phyloP scores from a whole-genome alignment of 352 stramenopile genomes.

The Globisporangium abappressorium region DNA sequence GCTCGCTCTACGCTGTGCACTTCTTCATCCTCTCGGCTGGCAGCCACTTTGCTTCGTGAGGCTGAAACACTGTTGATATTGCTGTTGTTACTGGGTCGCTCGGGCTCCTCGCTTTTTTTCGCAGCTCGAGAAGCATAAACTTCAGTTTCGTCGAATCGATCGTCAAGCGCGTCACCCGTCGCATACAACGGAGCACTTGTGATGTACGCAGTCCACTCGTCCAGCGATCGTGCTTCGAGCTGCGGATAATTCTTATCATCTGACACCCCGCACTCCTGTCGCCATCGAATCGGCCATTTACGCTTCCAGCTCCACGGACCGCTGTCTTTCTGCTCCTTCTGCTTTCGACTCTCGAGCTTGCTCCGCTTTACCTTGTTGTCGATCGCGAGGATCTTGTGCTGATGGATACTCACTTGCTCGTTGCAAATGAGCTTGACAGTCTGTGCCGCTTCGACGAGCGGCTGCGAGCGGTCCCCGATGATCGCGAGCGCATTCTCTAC shows the following conservation, averaged over 20 bases:
- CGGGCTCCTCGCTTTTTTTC: slow-evolving; percentile 7
- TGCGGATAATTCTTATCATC: slow-evolving; percentile 60
- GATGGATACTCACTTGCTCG: slow-evolving; percentile 73
- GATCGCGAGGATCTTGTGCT: slow-evolving; percentile 54
- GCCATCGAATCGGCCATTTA: slow-evolving; percentile 69
- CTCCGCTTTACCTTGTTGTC: slow-evolving; percentile 60
- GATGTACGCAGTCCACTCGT: slow-evolving; percentile 79
- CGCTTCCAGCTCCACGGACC: slow-evolving; percentile 30
- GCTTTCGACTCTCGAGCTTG: slow-evolving; percentile 33
- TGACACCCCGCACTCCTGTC: slow-evolving; percentile 70
- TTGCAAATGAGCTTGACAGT: slow-evolving; percentile 74
- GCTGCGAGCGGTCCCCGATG: slow-evolving; percentile 52
- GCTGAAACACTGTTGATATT: not conserved
- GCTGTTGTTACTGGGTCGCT: not conserved
- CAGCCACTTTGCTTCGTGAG: slow-evolving; percentile 10
- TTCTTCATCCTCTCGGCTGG: not conserved
- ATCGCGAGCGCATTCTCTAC: slow-evolving; percentile 61
- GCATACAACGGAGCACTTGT: slow-evolving; percentile 64
- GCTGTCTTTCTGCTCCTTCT: slow-evolving; percentile 33
- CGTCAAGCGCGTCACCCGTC: slow-evolving; percentile 53
- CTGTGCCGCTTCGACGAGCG: slow-evolving; percentile 62
- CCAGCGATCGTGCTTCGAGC: slow-evolving; percentile 59
- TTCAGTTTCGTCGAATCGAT: slow-evolving; percentile 17
- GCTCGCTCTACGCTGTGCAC: not conserved
- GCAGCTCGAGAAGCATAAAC: not conserved